phyloP scores from a whole-genome alignment of 257 asterid species.

The Solanum lycopersicoides region DNA sequence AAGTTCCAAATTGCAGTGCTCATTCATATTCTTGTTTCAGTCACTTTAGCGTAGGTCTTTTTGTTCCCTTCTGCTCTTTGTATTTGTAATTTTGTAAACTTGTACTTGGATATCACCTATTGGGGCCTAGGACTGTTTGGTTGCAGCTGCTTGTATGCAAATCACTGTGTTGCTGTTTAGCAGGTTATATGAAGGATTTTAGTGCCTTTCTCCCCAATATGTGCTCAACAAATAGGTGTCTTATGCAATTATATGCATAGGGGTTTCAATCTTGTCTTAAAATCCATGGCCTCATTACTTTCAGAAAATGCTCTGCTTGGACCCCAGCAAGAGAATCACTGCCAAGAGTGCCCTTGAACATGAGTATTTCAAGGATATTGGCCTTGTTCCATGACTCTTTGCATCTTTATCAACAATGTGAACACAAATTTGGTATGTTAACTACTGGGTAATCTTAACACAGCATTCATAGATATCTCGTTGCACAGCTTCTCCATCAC shows the following conservation, averaged over 20 bases:
- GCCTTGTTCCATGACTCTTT: slow-evolving; percentile 37
- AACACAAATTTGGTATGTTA: slow-evolving; percentile 48
- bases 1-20: neutral
- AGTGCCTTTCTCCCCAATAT: neutral
- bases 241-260: neutral
- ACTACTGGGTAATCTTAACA: slow-evolving; percentile 5
- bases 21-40: neutral
- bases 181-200: neutral
- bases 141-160: neutral
- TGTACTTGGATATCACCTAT: neutral
- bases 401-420: slow-evolving; percentile 15
- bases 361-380: slow-evolving; percentile 78
- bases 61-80: neutral
- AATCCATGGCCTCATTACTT: neutral
- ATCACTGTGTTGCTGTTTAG: neutral
- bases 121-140: neutral
- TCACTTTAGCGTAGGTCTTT: neutral
- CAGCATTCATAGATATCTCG: neutral
- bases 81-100: neutral
- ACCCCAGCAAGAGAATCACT: slow-evolving; percentile 83
- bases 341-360: slow-evolving; percentile 87
- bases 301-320: slow-evolving; percentile 55
- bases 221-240: neutral
- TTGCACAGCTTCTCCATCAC: neutral
- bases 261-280: neutral